Evolutionary conservation across 345 rosid species (phyloP).

Genomic region (Populus nigra): DNA sequence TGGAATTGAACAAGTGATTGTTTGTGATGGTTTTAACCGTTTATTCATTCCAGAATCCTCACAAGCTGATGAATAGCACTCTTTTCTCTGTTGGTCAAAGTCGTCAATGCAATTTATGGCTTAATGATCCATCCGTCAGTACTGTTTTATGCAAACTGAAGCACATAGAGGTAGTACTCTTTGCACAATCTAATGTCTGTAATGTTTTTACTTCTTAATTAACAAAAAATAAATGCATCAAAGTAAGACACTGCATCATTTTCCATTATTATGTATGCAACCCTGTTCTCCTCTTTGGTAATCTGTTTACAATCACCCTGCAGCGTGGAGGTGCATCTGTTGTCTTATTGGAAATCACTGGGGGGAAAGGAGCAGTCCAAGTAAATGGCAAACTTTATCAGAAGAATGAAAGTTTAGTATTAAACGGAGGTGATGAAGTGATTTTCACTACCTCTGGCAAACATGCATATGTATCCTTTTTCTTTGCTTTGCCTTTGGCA

Average conservation of each 20-base stretch:
- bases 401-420: constrained; percentile 43
- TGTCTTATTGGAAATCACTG: constrained; percentile 67
- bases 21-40: constrained; percentile 21
- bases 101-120: constrained; percentile 63
- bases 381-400: constrained; percentile 68
- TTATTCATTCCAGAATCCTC: constrained; percentile 66
- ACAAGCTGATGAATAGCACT: constrained; percentile 53
- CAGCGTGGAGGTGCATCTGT: constrained; percentile 67
- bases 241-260: not conserved
- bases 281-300: not conserved
- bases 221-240: not conserved
- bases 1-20: not conserved
- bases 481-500: not conserved
- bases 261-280: not conserved
- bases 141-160: constrained; percentile 62
- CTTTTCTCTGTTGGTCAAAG: constrained; percentile 75
- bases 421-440: constrained; percentile 91
- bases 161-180: constrained; percentile 64
- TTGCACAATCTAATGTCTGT: not conserved
- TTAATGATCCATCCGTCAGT: constrained; percentile 63
- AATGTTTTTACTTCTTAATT: not conserved
- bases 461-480: constrained; percentile 96
- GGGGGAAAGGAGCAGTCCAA: constrained; percentile 78
- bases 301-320: not conserved
- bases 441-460: constrained; percentile 63